phyloP scores from a whole-genome alignment of 352 stramenopile species.

The Phytophthora podocarpi region DNA sequence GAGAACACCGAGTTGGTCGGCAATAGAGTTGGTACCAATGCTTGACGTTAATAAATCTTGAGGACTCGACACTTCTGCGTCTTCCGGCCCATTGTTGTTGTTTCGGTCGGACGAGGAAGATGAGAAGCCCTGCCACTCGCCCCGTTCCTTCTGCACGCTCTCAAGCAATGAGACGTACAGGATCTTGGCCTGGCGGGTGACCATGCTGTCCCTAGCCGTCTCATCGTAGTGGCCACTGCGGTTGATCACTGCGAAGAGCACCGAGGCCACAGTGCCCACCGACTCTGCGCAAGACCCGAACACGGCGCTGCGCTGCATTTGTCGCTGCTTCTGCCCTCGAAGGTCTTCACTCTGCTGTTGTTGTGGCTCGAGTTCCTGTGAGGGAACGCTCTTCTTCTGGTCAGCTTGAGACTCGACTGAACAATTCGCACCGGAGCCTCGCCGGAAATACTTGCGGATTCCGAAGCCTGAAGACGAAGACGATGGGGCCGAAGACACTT shows the following conservation, averaged over 20 bases:
- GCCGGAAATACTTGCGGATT: conserved; percentile 41
- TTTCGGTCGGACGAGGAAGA: conserved; percentile 1
- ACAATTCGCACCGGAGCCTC: conserved; percentile 6
- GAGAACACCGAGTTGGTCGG: conserved; percentile 48
- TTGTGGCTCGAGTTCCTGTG: conserved; percentile 10
- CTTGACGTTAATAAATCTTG: conserved; percentile 22
- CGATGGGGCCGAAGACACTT: conserved; percentile 18
- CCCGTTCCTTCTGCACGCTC: conserved; percentile 64
- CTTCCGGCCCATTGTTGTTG: conserved; percentile 30
- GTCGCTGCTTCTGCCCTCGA: too few species aligned
- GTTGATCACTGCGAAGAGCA: conserved; percentile 58
- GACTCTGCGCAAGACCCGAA: conserved; percentile 65
- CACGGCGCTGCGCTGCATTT: conserved; percentile 41
- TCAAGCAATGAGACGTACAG: conserved; percentile 74
- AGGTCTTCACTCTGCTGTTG: too few species aligned
- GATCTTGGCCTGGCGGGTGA: conserved; percentile 62
- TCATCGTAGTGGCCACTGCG: conserved; percentile 38
- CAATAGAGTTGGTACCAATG: conserved; percentile 8
- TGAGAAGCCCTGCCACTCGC: conserved; percentile 72
- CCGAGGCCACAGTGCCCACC: conserved; percentile 50
- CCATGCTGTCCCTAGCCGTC: conserved; percentile 28
- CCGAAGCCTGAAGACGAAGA: conserved; percentile 24
- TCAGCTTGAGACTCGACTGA: conserved; percentile 4
- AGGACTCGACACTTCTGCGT: conserved; percentile 14
- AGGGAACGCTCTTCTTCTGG: not conserved